phyloP scores from a whole-genome alignment of 2,329 filamentous ascomycete species.

The Chalaropsis thielavioides region DNA sequence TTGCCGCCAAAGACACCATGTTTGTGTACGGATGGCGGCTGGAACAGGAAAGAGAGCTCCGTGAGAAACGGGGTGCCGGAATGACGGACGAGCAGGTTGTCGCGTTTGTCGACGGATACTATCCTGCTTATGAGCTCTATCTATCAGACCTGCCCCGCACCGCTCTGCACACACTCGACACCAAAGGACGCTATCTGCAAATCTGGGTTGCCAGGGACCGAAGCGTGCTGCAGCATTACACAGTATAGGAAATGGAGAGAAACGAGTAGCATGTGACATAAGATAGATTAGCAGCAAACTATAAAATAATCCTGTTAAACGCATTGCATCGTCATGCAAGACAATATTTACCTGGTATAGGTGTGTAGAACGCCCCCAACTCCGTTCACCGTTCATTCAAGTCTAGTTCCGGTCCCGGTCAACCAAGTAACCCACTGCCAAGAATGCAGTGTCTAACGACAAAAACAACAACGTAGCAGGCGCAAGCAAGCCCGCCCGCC shows the following conservation, averaged over 20 bases:
- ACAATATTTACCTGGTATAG: not conserved
- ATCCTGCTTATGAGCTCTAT: slow-evolving; percentile 56
- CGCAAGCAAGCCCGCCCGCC: not conserved
- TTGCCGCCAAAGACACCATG: slow-evolving; percentile 54
- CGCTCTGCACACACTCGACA: slow-evolving; percentile 22
- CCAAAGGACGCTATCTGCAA: slow-evolving; percentile 42
- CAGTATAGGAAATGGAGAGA: not conserved
- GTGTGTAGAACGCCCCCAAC: not conserved
- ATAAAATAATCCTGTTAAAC: not conserved
- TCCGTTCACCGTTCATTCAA: slow-evolving; percentile 1
- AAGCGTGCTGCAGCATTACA: slow-evolving; percentile 32
- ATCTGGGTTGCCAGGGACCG: slow-evolving; percentile 47
- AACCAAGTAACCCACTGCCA: not conserved
- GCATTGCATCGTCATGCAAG: not conserved
- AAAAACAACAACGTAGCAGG: no score
- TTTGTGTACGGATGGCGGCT: slow-evolving; percentile 77
- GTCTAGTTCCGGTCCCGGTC: not conserved
- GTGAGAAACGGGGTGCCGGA: slow-evolving; percentile 50
- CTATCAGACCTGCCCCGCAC: not conserved
- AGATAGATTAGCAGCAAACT: not conserved
- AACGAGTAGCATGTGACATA: not conserved
- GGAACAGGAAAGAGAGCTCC: slow-evolving; percentile 63
- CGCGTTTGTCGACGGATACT: slow-evolving; percentile 56
- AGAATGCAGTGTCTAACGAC: no score
- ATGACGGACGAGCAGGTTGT: slow-evolving; percentile 74